Percentiles rank a stretch among this genome's conserved stretches.
Conservation (phyloP, 2,329 filamentous ascomycete genomes). For the Cladosporium sp. region DNA sequence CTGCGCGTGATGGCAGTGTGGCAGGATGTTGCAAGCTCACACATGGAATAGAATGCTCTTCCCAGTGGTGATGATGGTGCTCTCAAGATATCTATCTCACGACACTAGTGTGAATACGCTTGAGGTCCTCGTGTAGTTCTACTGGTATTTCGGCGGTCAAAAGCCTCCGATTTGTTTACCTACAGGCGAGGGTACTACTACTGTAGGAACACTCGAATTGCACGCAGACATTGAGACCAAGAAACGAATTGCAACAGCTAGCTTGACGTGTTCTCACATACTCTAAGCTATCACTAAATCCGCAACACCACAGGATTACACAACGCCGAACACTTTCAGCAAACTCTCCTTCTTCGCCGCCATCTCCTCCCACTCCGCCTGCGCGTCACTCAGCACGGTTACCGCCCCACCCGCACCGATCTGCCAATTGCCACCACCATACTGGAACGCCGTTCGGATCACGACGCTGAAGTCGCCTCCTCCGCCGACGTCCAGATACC, state of each 20-base stretch:
- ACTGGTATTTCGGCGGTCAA: not conserved
- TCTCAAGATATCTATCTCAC: not conserved
- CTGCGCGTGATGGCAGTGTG: not conserved
- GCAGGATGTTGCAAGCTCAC: not conserved
- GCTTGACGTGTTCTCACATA: not conserved
- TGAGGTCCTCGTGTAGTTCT: not conserved
- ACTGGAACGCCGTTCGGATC: slow-evolving; percentile 77
- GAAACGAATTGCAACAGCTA: not conserved
- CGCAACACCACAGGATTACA: not conserved
- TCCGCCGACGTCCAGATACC: slow-evolving; percentile 84
- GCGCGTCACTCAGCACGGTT: slow-evolving; percentile 76
- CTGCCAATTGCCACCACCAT: slow-evolving; percentile 67
- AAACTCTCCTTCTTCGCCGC: slow-evolving; percentile 42
- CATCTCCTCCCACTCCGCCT: slow-evolving; percentile 91
- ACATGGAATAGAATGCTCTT: not conserved
- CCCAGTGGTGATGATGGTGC: not conserved
- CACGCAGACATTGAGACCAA: not conserved
- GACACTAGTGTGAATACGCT: not conserved
- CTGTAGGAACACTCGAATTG: not conserved
- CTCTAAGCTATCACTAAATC: not conserved
- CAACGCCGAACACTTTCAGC: slow-evolving; percentile 23
- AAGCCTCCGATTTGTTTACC: not conserved
- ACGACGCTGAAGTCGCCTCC: slow-evolving; percentile 88
- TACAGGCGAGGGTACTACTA: not conserved
- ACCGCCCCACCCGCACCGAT: slow-evolving; percentile 90